Evolutionary conservation across 345 rosid species (phyloP), one percentile per base, ranked within the genome.

Genomic region (Boechera retrofracta): DNA sequence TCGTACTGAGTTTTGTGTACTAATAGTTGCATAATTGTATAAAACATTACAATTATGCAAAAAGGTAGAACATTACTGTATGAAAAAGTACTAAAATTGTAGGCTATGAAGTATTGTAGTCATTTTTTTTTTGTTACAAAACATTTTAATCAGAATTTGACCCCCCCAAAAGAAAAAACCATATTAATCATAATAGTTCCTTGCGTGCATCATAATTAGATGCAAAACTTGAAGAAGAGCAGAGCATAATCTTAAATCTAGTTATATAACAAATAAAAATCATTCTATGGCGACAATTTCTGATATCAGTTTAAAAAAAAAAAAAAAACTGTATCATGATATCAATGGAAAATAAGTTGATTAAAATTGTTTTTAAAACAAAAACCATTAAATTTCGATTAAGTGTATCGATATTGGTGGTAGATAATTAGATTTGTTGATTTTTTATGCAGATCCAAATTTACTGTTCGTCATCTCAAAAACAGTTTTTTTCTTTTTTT

Each of bases 181-280:
- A 35, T 38, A 5, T 36, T 12, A 26, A 15, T 53, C 72, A 38
- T 51, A 54, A 16, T 31, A 71, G 36, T 59, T 21, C 75, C 26
- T 58, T 71, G 66, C 57, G 59, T 72, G 75, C 49, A 48, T 71
- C 11, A 48, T 15, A 35, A 24, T 32, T 41, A 28, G 42, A 53
- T 61, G 52, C 51, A 72, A 72, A 7, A 52, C 51, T 49, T 72
- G 38, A 32, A 44, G 42, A 31, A 31, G 45, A 45, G 56, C 56
- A 57, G 45, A 45, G 56, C 56, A 57, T 15, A 58, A 26, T 57
- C 41, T 28, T 15, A 4, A 42, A 42, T 28, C 2, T 45, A 15
- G 28, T 24, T 39, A 39, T 21, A 44, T 44, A 29, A 44, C 24
- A 44, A 32, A 16, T 11, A 6, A 1, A 5, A 21, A 39, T 38